Evolutionary conservation across 2,329 filamentous ascomycete species (phyloP).

Genomic region (Diaporthe vaccinii): DNA sequence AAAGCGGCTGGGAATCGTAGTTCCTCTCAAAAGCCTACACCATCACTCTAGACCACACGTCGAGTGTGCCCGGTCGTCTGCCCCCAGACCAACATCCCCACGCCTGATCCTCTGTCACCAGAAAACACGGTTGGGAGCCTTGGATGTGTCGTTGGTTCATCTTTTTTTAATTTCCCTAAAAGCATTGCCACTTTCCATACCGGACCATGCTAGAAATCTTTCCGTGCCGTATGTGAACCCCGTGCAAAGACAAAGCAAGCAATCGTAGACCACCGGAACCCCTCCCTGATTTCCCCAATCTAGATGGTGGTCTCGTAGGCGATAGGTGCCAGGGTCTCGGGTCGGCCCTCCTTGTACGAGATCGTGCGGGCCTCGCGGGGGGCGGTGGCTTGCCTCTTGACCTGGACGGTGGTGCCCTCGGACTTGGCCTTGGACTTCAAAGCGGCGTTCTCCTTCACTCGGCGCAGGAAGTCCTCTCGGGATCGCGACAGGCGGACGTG

Average conservation of each 20-base stretch:
- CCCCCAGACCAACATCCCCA: constrained; percentile 35
- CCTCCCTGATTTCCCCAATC: constrained; percentile 49
- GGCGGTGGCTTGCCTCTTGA: constrained; percentile 89
- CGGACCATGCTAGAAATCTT: constrained; percentile 51
- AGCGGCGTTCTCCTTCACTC: constrained; percentile 96
- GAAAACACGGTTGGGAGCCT: constrained; percentile 33
- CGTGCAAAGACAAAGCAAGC: constrained; percentile 52
- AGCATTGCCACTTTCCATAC: constrained; percentile 51
- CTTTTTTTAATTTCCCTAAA: constrained; percentile 51
- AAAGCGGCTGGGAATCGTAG: constrained; percentile 20
- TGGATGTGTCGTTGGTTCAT: constrained; percentile 46
- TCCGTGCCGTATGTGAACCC: constrained; percentile 53
- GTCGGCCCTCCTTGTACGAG: constrained; percentile 83
- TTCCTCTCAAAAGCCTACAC: constrained; percentile 15
- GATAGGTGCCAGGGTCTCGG: constrained; percentile 91
- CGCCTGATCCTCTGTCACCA: constrained; percentile 35
- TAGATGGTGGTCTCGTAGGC: constrained; percentile 99
- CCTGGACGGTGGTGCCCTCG: constrained; percentile 86
- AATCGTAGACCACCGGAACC: constrained; percentile 44
- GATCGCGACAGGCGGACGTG: constrained; percentile 96
- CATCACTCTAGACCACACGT: constrained; percentile 15
- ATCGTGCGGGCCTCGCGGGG: constrained; percentile 87
- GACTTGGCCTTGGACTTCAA: constrained; percentile 94
- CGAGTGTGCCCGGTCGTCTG: constrained; percentile 23
- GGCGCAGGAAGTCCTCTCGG: constrained; percentile 94